These are phyloP conservation scores for Citrus mangshanensis DNA, from an alignment of 345 rosid genomes.

Conservation along the genomic window DNA sequence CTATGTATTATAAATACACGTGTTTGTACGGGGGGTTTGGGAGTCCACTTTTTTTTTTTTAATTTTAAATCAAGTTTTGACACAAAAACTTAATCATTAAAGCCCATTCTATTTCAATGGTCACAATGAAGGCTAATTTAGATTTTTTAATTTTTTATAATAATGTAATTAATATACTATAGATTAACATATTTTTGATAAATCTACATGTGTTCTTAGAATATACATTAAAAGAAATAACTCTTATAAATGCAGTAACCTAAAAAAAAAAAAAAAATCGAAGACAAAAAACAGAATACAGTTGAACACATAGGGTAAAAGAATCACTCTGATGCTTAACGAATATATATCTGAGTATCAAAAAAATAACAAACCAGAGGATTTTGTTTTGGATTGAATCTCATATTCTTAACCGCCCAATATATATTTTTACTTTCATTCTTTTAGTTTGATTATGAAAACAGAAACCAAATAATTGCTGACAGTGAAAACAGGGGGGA, in stretches of 20 bases:
- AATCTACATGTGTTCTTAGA: neutral
- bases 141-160: neutral
- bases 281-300: neutral
- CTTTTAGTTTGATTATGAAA: neutral
- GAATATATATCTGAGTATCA: neutral
- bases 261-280: no score
- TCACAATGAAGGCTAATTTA: neutral
- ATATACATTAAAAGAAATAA: no score
- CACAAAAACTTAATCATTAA: no score
- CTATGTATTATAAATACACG: no score
- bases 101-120: no score
- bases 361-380: neutral
- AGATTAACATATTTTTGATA: no score
- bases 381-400: neutral
- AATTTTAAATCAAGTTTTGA: no score
- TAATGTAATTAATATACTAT: neutral
- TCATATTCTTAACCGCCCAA: neutral
- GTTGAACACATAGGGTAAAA: neutral
- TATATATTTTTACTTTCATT: neutral
- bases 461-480: neutral
- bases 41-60: no score
- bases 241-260: no score
- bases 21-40: no score
- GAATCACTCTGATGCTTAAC: neutral
- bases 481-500: neutral